These are phyloP conservation scores for Peniophora sp. DNA, from an alignment of 1,284 basidiomycete genomes.

Conservation along the genomic window DNA sequence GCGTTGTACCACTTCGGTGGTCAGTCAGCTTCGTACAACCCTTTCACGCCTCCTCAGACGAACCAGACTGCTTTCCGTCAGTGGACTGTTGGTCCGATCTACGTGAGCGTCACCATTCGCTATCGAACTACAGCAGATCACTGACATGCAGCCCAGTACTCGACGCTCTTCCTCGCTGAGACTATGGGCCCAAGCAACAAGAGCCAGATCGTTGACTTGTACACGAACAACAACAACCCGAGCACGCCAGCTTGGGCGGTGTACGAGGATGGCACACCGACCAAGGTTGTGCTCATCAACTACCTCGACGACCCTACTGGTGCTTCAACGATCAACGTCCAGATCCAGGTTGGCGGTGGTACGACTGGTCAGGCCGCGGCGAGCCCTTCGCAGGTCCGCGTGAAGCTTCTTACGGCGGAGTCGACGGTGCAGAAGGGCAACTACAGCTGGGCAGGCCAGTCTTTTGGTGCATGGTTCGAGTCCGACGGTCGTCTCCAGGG, in stretches of 20 bases:
- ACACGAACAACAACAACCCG: slow-evolving; percentile 36
- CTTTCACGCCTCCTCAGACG: slow-evolving; percentile 42
- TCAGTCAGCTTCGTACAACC: slow-evolving; percentile 29
- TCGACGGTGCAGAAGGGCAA: slow-evolving; percentile 57
- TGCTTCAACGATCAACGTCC: slow-evolving; percentile 40
- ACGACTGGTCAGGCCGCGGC: slow-evolving; percentile 19
- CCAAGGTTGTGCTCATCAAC: slow-evolving; percentile 61
- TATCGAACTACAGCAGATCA: too few species aligned
- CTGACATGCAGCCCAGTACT: slow-evolving; percentile 28
- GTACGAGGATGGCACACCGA: slow-evolving; percentile 53
- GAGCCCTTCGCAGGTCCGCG: slow-evolving; percentile 2
- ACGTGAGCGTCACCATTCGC: slow-evolving; percentile 17
- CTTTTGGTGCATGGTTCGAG: slow-evolving; percentile 53
- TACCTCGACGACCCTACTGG: slow-evolving; percentile 50
- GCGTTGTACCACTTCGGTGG: slow-evolving; percentile 33
- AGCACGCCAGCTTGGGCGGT: slow-evolving; percentile 68
- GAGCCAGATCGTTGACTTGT: slow-evolving; percentile 54
- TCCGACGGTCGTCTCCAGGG: slow-evolving; percentile 59
- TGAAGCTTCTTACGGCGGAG: slow-evolving; percentile 42
- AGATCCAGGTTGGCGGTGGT: slow-evolving; percentile 32
- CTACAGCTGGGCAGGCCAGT: slow-evolving; percentile 70
- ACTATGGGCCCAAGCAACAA: slow-evolving; percentile 51
- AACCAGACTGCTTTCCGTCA: slow-evolving; percentile 48
- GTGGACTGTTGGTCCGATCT: slow-evolving; percentile 61
- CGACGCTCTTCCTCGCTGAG: slow-evolving; percentile 62